These are phyloP conservation scores for Phyllosticta paracitricarpa DNA, from an alignment of 2,329 filamentous ascomycete genomes.

Conservation along the genomic window DNA sequence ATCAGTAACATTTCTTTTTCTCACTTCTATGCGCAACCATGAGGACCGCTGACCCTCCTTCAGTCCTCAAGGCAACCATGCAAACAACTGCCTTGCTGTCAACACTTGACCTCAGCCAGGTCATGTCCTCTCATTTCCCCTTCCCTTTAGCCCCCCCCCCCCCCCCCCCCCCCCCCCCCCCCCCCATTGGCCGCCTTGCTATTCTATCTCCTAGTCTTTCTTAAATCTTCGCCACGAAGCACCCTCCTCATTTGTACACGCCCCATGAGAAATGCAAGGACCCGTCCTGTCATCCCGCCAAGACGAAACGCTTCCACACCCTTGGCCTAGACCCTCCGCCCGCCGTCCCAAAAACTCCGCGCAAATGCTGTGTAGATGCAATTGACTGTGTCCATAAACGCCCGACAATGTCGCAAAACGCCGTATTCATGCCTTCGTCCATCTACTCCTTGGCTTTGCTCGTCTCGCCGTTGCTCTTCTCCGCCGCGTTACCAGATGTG, in stretches of 20 bases:
- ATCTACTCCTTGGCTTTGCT: slow-evolving; percentile 2
- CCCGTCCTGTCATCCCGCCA: not conserved
- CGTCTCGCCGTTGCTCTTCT: slow-evolving; percentile 8
- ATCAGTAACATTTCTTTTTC: too few relatives aligned
- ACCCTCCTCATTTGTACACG: not conserved
- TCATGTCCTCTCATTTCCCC: not conserved
- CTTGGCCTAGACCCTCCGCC: not conserved
- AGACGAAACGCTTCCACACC: not conserved
- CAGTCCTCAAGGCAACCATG: too few relatives aligned
- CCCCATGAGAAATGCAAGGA: not conserved
- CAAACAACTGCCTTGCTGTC: too few relatives aligned
- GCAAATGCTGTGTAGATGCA: slow-evolving; percentile 8
- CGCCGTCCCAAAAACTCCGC: not conserved
- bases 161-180: too few relatives aligned
- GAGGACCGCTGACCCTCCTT: too few relatives aligned
- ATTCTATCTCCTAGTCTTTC: not conserved
- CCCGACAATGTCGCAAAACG: slow-evolving; percentile 9
- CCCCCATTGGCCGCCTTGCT: not conserved
- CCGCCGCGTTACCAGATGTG: slow-evolving; percentile 5
- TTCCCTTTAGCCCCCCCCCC: not conserved
- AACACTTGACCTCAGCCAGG: not conserved
- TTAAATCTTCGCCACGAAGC: not conserved
- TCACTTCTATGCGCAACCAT: too few relatives aligned
- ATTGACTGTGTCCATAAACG: slow-evolving; percentile 5
- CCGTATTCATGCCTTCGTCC: slow-evolving; percentile 6